Evolutionary conservation across 495 filamentous ascomycete genomes (phyloP).

Genomic region (Parathielavia hyrcaniae): DNA sequence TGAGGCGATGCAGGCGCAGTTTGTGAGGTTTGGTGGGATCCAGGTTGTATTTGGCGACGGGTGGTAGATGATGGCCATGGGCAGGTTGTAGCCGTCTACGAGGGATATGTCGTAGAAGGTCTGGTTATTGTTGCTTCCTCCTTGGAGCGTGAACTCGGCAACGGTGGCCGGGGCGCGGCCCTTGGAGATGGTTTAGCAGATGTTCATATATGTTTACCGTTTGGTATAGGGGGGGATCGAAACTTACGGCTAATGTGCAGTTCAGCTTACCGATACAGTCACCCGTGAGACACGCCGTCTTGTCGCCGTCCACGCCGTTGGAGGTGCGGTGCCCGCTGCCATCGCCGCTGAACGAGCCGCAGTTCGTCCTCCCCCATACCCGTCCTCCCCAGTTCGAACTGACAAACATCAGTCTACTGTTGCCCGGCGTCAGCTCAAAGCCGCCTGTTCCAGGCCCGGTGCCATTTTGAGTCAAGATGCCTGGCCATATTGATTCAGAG

Average conservation of each 20-base stretch:
- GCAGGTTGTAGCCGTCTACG: slow-evolving; percentile 79
- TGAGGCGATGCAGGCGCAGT: slow-evolving; percentile 64
- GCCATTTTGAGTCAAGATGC: slow-evolving; percentile 60
- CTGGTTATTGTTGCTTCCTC: slow-evolving; percentile 50
- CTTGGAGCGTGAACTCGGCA: slow-evolving; percentile 67
- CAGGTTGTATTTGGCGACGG: slow-evolving; percentile 49
- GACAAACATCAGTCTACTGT: slow-evolving; percentile 50
- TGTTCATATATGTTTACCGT: background rate
- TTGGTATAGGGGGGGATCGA: background rate
- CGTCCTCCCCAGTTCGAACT: slow-evolving; percentile 68
- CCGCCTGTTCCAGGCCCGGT: slow-evolving; percentile 55
- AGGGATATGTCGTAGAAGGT: slow-evolving; percentile 80
- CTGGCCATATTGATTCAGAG: slow-evolving; percentile 61
- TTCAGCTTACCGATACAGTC: slow-evolving; percentile 64
- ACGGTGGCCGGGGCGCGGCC: slow-evolving; percentile 63
- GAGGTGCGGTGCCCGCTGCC: slow-evolving; percentile 48
- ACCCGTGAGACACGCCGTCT: slow-evolving; percentile 60
- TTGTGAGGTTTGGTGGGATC: slow-evolving; percentile 68
- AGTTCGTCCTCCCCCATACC: slow-evolving; percentile 77
- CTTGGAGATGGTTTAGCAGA: slow-evolving; percentile 25
- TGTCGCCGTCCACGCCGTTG: slow-evolving; percentile 48
- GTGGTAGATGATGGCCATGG: slow-evolving; percentile 59
- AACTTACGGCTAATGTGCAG: slow-evolving; percentile 57
- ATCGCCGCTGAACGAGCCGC: slow-evolving; percentile 58
- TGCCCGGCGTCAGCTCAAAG: slow-evolving; percentile 53